phyloP scores from a whole-genome alignment of 768 basidiomycete genomes.

The Pisolithus sp. region DNA sequence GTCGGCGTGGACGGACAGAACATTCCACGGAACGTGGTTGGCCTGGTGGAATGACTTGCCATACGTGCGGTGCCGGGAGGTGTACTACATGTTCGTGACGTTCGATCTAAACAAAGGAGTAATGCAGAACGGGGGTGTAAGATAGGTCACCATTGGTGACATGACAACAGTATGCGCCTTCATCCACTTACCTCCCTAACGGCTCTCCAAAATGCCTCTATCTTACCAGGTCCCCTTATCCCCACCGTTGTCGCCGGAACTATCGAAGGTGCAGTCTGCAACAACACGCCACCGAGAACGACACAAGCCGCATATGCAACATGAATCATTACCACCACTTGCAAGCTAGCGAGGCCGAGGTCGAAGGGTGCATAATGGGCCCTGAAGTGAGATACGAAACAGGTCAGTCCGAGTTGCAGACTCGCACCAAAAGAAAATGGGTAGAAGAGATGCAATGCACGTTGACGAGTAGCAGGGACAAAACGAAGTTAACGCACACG shows the following conservation, averaged over 20 bases:
- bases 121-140: not conserved
- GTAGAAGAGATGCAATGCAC: not conserved
- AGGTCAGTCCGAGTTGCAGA: not conserved
- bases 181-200: slow-evolving; percentile 65
- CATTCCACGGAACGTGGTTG: slow-evolving; percentile 13
- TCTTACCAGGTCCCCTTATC: slow-evolving; percentile 45
- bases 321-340: slow-evolving; percentile 72
- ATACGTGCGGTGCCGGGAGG: slow-evolving; percentile 80
- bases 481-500: slow-evolving; percentile 38
- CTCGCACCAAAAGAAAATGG: too few species aligned
- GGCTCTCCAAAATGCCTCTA: slow-evolving; percentile 75
- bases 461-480: too few species aligned
- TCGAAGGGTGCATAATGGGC: slow-evolving; percentile 69
- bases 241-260: not conserved
- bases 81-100: slow-evolving; percentile 78
- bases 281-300: slow-evolving; percentile 75
- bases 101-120: slow-evolving; percentile 51
- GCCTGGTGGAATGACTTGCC: slow-evolving; percentile 64
- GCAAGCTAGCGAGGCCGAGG: slow-evolving; percentile 71
- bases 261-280: slow-evolving; percentile 78
- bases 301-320: slow-evolving; percentile 81
- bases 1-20: not conserved
- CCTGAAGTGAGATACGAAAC: slow-evolving; percentile 13
- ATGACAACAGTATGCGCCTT: not conserved
- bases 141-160: not conserved